Base-by-base conservation (phyloP, 768 basidiomycete genomes). In the Tricholoma matsutake region DNA sequence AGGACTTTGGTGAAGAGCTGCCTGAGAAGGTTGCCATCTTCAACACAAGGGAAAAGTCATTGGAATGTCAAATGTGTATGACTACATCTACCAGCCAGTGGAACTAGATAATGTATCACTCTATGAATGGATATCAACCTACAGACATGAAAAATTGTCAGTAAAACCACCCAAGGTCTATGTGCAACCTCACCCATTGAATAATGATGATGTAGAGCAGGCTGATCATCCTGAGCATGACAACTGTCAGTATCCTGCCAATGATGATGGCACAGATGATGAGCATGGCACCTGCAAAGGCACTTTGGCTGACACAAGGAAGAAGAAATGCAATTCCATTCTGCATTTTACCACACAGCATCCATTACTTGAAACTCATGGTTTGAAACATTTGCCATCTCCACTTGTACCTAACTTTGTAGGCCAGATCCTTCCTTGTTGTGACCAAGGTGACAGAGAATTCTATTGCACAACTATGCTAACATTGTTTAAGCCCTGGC, bases 381-480 rank as follows among this genome's bases (percentile, higher is more conserved):
- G 32, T 5, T 34, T 25, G 22, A 54, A 34, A 6, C 16, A 11
- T 25, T 18, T 51, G 9, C 16, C 31, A 11, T 11, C 45, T 58
- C 22, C 45, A 49, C 20, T 35, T 7, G 57, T 58, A 18, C 57
- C 47, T 14, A 58, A 58, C 22, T 49, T 58, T 32, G 45, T 58
- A 49, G 57, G 57, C 7, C 45, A 34, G 13, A 35, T 28, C 10
- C 49, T 58, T 5, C 47, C 75, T 1, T 29, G 70, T 32, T 45
- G 16, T 51, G 75, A 76, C 49, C 49, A 66, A 63, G 73, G 71
- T 0, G 71, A 71, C 56, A 51, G 66, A 6, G 71, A 72, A 18
- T 73, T 63, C 45, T 75, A 74, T 47, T 76, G 71, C 54, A 47
- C 32, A 7, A 67, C 72, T 0, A 74, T 75, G 73, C 52, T 74